These are phyloP conservation scores for Leccinum angustisporum DNA, from an alignment of 1,284 basidiomycete species.

Conservation along the genomic window DNA sequence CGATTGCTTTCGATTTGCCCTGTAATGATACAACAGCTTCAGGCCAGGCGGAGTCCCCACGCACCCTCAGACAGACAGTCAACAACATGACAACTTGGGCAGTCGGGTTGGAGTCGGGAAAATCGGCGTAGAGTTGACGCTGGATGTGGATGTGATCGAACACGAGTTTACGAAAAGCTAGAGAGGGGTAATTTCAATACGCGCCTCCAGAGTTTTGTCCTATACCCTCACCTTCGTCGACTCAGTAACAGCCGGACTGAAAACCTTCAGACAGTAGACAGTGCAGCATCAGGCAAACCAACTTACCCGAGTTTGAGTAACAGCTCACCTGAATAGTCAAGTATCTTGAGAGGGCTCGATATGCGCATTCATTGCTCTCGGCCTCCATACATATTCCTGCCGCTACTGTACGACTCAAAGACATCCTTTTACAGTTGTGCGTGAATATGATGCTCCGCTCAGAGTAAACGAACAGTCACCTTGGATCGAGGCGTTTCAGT, in stretches of 20 bases:
- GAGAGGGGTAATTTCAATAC: conserved; percentile 9
- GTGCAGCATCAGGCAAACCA: conserved; percentile 24
- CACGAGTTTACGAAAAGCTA: conserved; percentile 70
- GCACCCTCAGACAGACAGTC: conserved; percentile 50
- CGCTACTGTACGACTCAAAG: conserved; percentile 73
- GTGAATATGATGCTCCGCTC: conserved; percentile 13
- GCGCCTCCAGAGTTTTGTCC: not conserved
- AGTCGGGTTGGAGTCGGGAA: conserved; percentile 54
- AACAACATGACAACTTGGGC: conserved; percentile 68
- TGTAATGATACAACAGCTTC: conserved; percentile 35
- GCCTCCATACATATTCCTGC: conserved; percentile 79
- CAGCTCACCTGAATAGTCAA: conserved; percentile 60
- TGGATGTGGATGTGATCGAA: conserved; percentile 51
- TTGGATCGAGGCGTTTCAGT: conserved; percentile 61
- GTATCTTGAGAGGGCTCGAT: conserved; percentile 57
- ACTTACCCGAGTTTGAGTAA: conserved; percentile 58
- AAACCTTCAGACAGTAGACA: conserved; percentile 15
- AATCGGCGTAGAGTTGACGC: conserved; percentile 61
- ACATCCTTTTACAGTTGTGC: conserved; percentile 53
- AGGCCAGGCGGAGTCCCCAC: conserved; percentile 31
- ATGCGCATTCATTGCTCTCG: conserved; percentile 63
- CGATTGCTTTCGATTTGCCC: conserved; percentile 48
- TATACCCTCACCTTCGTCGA: conserved; percentile 52
- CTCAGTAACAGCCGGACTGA: conserved; percentile 55
- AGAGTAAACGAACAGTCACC: conserved; percentile 38